Evolutionary conservation across 352 stramenopile species (phyloP), one percentile per base, ranked within the genome.

Genomic region (Phytophthora tubulina): DNA sequence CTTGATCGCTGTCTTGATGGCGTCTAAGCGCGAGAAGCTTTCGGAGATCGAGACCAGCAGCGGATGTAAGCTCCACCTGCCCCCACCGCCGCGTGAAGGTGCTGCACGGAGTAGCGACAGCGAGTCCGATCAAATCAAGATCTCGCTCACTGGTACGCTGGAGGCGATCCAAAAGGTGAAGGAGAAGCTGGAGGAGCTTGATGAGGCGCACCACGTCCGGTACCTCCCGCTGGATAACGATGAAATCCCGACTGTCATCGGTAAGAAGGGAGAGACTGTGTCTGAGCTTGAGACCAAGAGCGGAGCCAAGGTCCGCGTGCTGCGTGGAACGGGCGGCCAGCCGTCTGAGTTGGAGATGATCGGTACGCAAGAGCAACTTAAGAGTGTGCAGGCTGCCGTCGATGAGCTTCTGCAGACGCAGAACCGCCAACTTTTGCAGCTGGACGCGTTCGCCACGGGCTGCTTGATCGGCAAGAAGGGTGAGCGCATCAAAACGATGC

Each of bases 381-480:
- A 75, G 11, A 67, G 27, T 15, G 84, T 84, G 2, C 82, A 90
- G 61, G 63, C 58, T 32, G 77, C 73, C 15, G 56, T 95, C 15
- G 85, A 93, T 56, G 73, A 72, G 56, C 79, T 95, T 39, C 67
- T 95, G 55, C 84, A 93, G 73, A 93, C 84, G n/a, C 73, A 89
- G 59, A 84, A 93, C 63, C 85, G 86, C n/a, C 78, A 90, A n/a
- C 64, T 95, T 10, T 52, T 95, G 57, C 82, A 92, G 49, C 68
- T 95, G 6, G 88, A 95, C 66, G 76, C 85, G 10, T 93, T 95
- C 55, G 78, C 88, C 2, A 85, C 81, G 3, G 81, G 82, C 1
- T 93, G 86, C 39, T 70, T 95, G 54, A 95, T 95, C 27, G 88
- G 88, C 8, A 91, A 91, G 46, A 95, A 95, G 72, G 88, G 88